phyloP scores from a whole-genome alignment of 75 land plant species.

The Pinus taeda region DNA sequence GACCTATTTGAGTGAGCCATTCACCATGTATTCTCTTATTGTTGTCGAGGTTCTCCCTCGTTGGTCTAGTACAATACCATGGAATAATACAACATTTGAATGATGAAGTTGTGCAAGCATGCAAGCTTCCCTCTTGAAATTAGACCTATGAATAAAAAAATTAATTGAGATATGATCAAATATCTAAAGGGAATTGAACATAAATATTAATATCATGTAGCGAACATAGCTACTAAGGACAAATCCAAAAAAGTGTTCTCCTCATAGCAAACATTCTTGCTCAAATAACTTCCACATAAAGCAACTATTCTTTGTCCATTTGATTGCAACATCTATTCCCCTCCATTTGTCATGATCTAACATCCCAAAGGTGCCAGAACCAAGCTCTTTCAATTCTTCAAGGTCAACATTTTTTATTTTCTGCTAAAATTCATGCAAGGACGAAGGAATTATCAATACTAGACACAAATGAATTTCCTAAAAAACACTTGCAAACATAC shows the following conservation, averaged over 20 bases:
- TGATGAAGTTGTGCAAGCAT: conserved; percentile 88
- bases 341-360: conserved; percentile 15
- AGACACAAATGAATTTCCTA: too few species aligned
- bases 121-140: conserved; percentile 92
- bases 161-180: not conserved
- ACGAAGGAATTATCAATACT: too few species aligned
- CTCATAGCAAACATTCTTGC: conserved; percentile 12
- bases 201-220: not conserved
- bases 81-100: conserved; percentile 96
- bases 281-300: conserved; percentile 49
- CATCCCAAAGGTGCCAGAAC: conserved; percentile 63
- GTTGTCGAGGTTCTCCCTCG: too few species aligned
- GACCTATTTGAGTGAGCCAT: too few species aligned
- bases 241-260: not conserved
- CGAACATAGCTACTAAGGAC: not conserved
- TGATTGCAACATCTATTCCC: conserved; percentile 60
- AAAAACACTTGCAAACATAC: too few species aligned
- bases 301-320: conserved; percentile 61
- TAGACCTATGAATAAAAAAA: conserved; percentile 46
- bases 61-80: conserved; percentile 95
- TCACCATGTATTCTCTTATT: too few species aligned
- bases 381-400: conserved; percentile 57
- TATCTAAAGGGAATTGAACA: not conserved
- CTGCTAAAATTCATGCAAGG: conserved; percentile 14
- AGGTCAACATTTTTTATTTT: conserved; percentile 55